A percentile compares a stretch with the other conserved stretches of the same genome.
phyloP scores from a whole-genome alignment of 495 filamentous ascomycete genomes.

The Hypoxylon rickii region DNA sequence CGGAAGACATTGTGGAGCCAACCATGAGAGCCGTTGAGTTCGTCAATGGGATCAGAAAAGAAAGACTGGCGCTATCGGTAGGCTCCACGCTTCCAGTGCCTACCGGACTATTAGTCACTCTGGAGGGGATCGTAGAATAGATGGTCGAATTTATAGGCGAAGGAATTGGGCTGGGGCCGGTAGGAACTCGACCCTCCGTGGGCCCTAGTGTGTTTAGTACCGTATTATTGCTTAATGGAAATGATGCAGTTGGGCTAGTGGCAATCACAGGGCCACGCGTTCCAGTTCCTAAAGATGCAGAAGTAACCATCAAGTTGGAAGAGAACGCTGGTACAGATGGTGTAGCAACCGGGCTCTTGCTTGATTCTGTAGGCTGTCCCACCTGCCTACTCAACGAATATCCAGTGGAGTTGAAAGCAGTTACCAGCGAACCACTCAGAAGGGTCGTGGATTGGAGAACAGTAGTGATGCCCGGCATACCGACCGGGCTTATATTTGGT shows the following conservation, averaged over 20 bases:
- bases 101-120: background rate
- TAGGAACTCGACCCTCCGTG: constrained; percentile 19
- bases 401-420: constrained; percentile 3
- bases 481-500: constrained; percentile 5
- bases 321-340: constrained; percentile 14
- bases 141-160: constrained; percentile 7
- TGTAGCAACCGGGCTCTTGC: background rate
- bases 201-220: constrained; percentile 4
- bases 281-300: background rate
- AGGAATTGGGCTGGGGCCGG: constrained; percentile 18
- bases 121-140: background rate
- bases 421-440: background rate
- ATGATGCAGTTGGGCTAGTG: constrained; percentile 18
- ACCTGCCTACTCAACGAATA: background rate
- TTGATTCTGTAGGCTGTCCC: constrained; percentile 6
- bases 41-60: constrained; percentile 28
- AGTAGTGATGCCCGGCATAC: constrained; percentile 8
- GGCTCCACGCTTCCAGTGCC: constrained; percentile 6
- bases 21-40: constrained; percentile 23
- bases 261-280: background rate
- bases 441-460: constrained; percentile 2
- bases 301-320: constrained; percentile 25
- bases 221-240: constrained; percentile 32
- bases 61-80: constrained; percentile 2
- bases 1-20: background rate